Evolutionary conservation across 2,329 filamentous ascomycete species (phyloP).

Genomic region (Didymella pinodella): DNA sequence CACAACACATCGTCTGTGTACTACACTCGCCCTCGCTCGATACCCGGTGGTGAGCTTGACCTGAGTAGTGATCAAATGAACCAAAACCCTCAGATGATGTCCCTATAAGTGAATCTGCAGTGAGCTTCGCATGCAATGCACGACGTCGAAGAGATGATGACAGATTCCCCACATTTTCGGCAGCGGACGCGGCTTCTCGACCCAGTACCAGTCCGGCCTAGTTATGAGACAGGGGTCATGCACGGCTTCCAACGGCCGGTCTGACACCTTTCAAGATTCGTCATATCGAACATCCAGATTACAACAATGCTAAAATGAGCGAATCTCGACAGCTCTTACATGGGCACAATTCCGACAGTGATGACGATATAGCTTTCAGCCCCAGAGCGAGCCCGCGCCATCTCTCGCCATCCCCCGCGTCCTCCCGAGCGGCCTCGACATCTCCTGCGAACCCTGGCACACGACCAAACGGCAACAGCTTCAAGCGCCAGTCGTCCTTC

Average conservation of each 20-base stretch:
- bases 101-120: background rate
- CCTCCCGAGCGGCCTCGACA: constrained; percentile 40
- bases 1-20: too few relatives aligned
- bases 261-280: constrained; percentile 23
- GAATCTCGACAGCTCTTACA: constrained; percentile 51
- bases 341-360: constrained; percentile 43
- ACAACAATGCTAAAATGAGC: constrained; percentile 51
- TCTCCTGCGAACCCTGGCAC: constrained; percentile 41
- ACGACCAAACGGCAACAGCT: constrained; percentile 34
- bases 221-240: constrained; percentile 11
- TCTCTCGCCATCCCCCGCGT: constrained; percentile 39
- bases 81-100: too few relatives aligned
- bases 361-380: constrained; percentile 37
- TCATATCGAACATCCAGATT: constrained; percentile 4
- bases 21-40: too few relatives aligned
- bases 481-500: constrained; percentile 54
- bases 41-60: too few relatives aligned
- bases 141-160: background rate
- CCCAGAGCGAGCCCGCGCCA: constrained; percentile 29
- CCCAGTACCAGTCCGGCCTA: constrained; percentile 1
- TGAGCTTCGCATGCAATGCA: background rate
- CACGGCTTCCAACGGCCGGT: constrained; percentile 12
- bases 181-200: background rate
- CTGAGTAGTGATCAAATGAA: too few relatives aligned
- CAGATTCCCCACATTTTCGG: constrained; percentile 16